Conservation (phyloP, 176 grass and related monocot species). For the Olyra latifolia region DNA sequence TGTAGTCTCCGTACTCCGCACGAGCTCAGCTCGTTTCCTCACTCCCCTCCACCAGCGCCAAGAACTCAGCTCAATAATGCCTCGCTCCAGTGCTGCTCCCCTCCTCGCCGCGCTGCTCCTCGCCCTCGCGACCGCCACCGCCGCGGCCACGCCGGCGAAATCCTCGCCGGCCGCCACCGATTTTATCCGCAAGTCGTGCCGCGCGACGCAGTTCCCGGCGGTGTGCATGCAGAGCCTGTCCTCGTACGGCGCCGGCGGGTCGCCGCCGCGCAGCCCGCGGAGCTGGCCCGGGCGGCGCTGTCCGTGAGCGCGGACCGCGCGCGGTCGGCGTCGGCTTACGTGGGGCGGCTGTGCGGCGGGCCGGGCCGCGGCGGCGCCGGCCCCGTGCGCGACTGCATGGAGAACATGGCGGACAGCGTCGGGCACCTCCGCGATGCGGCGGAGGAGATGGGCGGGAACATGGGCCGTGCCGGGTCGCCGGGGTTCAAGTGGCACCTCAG, state of each 20-base stretch:
- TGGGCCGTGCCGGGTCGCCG: slow-evolving; percentile 46
- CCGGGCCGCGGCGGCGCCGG: background rate
- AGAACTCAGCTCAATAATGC: slow-evolving; percentile 14
- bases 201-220: slow-evolving; percentile 70
- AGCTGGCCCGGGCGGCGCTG: slow-evolving; percentile 82
- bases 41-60: background rate
- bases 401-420: slow-evolving; percentile 89
- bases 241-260: slow-evolving; percentile 47
- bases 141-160: background rate
- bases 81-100: background rate
- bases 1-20: background rate
- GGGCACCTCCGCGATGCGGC: slow-evolving; percentile 73
- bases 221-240: slow-evolving; percentile 80
- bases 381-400: slow-evolving; percentile 74
- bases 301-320: slow-evolving; percentile 77
- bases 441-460: slow-evolving; percentile 51
- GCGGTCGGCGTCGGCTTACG: slow-evolving; percentile 59
- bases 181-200: slow-evolving; percentile 80
- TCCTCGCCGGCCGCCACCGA: slow-evolving; percentile 19
- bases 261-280: slow-evolving; percentile 59
- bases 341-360: slow-evolving; percentile 32
- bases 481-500: slow-evolving; percentile 79
- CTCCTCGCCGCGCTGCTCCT: slow-evolving; percentile 33
- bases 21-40: background rate
- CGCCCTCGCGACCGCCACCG: background rate